phyloP scores from a whole-genome alignment of 495 filamentous ascomycete genomes.

The Penicillium pancosmium region DNA sequence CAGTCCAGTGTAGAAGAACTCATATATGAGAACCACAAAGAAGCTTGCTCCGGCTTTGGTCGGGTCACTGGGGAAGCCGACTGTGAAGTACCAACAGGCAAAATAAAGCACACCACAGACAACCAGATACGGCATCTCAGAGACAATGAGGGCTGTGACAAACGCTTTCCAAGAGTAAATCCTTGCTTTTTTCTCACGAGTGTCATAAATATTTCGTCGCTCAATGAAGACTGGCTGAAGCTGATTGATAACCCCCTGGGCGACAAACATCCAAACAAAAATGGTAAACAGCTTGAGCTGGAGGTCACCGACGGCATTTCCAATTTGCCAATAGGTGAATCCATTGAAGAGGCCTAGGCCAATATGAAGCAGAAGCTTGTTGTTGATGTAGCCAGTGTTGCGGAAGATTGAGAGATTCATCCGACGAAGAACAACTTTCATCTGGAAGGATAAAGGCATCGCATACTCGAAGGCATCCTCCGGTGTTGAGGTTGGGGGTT shows the following conservation, averaged over 20 bases:
- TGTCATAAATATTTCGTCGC: slow-evolving; percentile 54
- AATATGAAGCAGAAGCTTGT: slow-evolving; percentile 54
- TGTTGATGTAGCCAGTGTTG: slow-evolving; percentile 64
- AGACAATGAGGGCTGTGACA: slow-evolving; percentile 50
- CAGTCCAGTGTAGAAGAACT: slow-evolving; percentile 60
- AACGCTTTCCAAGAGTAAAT: slow-evolving; percentile 61
- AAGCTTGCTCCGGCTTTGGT: slow-evolving; percentile 56
- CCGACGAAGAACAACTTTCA: slow-evolving; percentile 57
- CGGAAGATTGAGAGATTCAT: slow-evolving; percentile 63
- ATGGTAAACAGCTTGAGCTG: slow-evolving; percentile 45
- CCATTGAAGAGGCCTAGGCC: slow-evolving; percentile 42
- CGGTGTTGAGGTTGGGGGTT: slow-evolving; percentile 29
- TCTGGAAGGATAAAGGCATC: slow-evolving; percentile 57
- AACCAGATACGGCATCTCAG: slow-evolving; percentile 56
- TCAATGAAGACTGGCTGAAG: slow-evolving; percentile 58
- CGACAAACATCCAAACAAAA: slow-evolving; percentile 55
- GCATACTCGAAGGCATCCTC: slow-evolving; percentile 57
- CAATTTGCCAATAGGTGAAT: slow-evolving; percentile 45
- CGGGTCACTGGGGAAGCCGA: slow-evolving; percentile 34
- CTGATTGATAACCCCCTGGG: slow-evolving; percentile 53
- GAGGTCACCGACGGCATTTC: slow-evolving; percentile 30
- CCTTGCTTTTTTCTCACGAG: slow-evolving; percentile 53
- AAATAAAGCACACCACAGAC: slow-evolving; percentile 53
- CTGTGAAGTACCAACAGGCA: slow-evolving; percentile 54
- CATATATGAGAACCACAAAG: slow-evolving; percentile 57